A percentile compares a stretch with the other conserved stretches of the same genome.
These are phyloP conservation scores for Kodamaea plutei DNA, from an alignment of 1,139 yeast species.

Conservation along the genomic window DNA sequence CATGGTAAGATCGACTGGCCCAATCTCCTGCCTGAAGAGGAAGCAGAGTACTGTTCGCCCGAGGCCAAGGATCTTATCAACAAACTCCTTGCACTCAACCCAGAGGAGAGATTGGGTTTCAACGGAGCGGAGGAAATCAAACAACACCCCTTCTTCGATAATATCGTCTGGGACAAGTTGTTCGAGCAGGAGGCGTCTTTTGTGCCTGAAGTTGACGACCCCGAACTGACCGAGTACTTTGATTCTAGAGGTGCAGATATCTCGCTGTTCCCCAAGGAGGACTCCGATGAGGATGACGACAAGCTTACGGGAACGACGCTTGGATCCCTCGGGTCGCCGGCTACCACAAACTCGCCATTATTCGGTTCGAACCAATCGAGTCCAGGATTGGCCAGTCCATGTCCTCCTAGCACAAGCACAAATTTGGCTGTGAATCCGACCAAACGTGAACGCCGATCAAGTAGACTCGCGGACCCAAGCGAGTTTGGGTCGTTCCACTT, in stretches of 20 bases:
- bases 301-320: constrained; percentile 1
- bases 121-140: constrained; percentile 78
- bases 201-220: constrained; percentile 74
- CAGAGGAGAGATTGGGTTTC: constrained; percentile 64
- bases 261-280: constrained; percentile 56
- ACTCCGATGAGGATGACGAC: constrained; percentile 27
- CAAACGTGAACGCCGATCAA: constrained; percentile 62
- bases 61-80: constrained; percentile 72
- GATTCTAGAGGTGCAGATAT: constrained; percentile 85
- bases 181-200: constrained; percentile 78
- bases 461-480: constrained; percentile 64
- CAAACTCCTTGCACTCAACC: constrained; percentile 59
- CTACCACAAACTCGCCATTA: constrained; percentile 10
- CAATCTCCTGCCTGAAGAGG: constrained; percentile 45
- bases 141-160: constrained; percentile 69
- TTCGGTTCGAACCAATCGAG: constrained; percentile 3
- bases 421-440: constrained; percentile 2
- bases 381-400: constrained; percentile 6
- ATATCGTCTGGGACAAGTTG: constrained; percentile 69
- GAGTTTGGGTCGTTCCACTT: constrained; percentile 95
- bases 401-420: background rate
- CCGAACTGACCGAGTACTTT: constrained; percentile 88
- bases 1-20: constrained; percentile 85
- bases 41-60: constrained; percentile 50
- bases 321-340: constrained; percentile 18